Evolutionary conservation across 2,329 filamentous ascomycete species (phyloP), one percentile per base, ranked within the genome.

Genomic region (Madurella fahalii): DNA sequence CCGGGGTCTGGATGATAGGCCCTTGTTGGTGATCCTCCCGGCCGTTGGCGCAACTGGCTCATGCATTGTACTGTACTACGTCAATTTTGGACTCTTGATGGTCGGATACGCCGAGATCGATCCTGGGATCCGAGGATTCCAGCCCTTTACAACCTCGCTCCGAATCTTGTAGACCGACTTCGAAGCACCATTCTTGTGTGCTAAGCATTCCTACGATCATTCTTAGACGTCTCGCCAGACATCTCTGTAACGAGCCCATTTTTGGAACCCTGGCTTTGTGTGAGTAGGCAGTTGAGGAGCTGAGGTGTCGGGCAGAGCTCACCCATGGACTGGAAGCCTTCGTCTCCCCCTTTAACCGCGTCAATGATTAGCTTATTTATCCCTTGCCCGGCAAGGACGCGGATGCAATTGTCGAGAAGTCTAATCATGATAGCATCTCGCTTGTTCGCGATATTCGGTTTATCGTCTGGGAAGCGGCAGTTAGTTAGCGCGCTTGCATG

Each of bases 191-290:
- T 7, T 25, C 25, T 25, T 7, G 25, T 25, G 25, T 25, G 25
- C 25, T 25, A 25, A 7, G 25, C 7, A 25, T 25, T 25, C 25
- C 25, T 25, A 32, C 9, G 13, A 4, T n/a, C n/a, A 43, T 12
- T 37, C 32, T 58, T 56, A 68, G 47, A 72, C 62, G 62, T 74
- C 68, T 54, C 73, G 74, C 80, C 79, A 84, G 16, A 79, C 68
- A 52, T 83, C 80, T 65, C 69, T 74, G 63, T 84, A 84, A 59
- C 69, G 71, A 45, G 81, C 79, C 81, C 81, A 84, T 66, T 78
- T 79, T 55, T 72, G 72, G 60, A 83, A 84, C 12, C 81, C 81
- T 84, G 44, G 30, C 16, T 7, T 11, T 12, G n/a, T 4, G 37
- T 58, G 15, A 54, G 58, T 40, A 52, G 43, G 30, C 17, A 15